phyloP scores from a whole-genome alignment of 1,139 yeast genomes.

The Sporopachydermia cereana region DNA sequence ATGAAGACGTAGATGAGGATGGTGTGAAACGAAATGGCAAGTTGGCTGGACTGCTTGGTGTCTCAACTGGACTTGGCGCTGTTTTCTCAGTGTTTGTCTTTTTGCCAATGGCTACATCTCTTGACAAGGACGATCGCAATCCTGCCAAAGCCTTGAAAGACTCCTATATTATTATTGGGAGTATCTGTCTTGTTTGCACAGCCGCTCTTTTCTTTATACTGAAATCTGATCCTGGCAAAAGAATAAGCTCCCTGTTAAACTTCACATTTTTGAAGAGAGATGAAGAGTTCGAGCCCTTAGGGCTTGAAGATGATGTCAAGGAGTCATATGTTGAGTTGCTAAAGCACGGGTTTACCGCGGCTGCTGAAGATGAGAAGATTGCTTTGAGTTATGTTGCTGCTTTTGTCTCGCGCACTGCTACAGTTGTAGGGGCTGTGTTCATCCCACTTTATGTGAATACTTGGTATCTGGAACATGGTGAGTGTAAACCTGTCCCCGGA shows the following conservation, averaged over 20 bases:
- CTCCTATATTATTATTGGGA: slow-evolving; percentile 40
- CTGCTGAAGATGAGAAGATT: slow-evolving; percentile 24
- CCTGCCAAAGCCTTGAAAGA: slow-evolving; percentile 33
- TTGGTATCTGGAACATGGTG: slow-evolving; percentile 38
- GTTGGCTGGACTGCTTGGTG: slow-evolving; percentile 49
- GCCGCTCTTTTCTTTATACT: slow-evolving; percentile 31
- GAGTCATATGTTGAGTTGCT: slow-evolving; percentile 29
- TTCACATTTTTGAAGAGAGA: slow-evolving; percentile 17
- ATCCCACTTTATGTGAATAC: slow-evolving; percentile 53
- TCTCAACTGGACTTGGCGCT: slow-evolving; percentile 60
- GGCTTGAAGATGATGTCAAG: slow-evolving; percentile 15
- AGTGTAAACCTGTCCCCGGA: slow-evolving; percentile 27
- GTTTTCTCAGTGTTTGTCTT: slow-evolving; percentile 41
- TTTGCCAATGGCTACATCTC: slow-evolving; percentile 27
- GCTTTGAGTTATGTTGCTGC: slow-evolving; percentile 49
- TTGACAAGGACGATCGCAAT: slow-evolving; percentile 24
- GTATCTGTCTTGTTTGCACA: slow-evolving; percentile 30
- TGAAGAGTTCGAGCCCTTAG: slow-evolving; percentile 15
- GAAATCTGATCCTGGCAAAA: slow-evolving; percentile 32
- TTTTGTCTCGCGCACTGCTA: slow-evolving; percentile 52
- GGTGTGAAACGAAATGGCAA: slow-evolving; percentile 33
- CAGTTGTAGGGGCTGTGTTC: slow-evolving; percentile 49
- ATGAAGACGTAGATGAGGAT: slow-evolving; percentile 5
- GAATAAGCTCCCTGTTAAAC: slow-evolving; percentile 17
- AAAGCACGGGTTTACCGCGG: slow-evolving; percentile 33